Percentiles rank a stretch among this genome's conserved stretches.
These are phyloP conservation scores for Panellus pusillus DNA, from an alignment of 768 basidiomycete genomes.

Conservation along the genomic window DNA sequence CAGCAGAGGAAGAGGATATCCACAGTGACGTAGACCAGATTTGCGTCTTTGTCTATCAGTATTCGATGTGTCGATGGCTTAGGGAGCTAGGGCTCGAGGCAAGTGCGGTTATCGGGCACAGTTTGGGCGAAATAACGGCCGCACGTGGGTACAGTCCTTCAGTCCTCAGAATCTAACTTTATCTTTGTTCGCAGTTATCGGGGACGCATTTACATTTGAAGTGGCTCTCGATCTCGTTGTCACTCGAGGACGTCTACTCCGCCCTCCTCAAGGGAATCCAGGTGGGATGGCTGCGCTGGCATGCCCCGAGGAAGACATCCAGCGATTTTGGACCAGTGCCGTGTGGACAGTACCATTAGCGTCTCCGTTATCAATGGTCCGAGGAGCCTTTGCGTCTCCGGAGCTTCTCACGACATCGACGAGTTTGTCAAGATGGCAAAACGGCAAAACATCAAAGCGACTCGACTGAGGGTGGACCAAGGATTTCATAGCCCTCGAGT, in stretches of 20 bases:
- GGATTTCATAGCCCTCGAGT: slow-evolving; percentile 16
- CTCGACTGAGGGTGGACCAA: slow-evolving; percentile 12
- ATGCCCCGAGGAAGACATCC: background rate
- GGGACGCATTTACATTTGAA: slow-evolving; percentile 13
- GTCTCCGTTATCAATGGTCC: slow-evolving; percentile 19
- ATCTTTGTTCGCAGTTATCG: slow-evolving; percentile 2
- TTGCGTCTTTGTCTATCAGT: slow-evolving; percentile 19
- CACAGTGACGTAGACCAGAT: slow-evolving; percentile 16
- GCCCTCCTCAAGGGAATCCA: background rate
- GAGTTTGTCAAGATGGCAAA: slow-evolving; percentile 3
- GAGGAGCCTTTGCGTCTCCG: slow-evolving; percentile 10
- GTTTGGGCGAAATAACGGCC: slow-evolving; percentile 21
- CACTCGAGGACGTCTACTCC: slow-evolving; percentile 11
- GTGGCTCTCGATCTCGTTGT: slow-evolving; percentile 9
- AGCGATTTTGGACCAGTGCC: background rate
- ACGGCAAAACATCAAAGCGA: slow-evolving; percentile 7
- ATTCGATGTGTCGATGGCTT: slow-evolving; percentile 15
- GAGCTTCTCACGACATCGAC: slow-evolving; percentile 3
- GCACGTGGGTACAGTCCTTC: slow-evolving; percentile 8
- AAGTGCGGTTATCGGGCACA: slow-evolving; percentile 16
- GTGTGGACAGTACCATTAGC: background rate
- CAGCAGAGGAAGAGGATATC: background rate
- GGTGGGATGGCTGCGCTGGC: slow-evolving; percentile 17
- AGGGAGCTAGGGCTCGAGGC: slow-evolving; percentile 8
- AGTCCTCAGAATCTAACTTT: background rate